These are phyloP conservation scores for Eutypella sp. DNA, from an alignment of 2,329 filamentous ascomycete genomes.

Conservation along the genomic window DNA sequence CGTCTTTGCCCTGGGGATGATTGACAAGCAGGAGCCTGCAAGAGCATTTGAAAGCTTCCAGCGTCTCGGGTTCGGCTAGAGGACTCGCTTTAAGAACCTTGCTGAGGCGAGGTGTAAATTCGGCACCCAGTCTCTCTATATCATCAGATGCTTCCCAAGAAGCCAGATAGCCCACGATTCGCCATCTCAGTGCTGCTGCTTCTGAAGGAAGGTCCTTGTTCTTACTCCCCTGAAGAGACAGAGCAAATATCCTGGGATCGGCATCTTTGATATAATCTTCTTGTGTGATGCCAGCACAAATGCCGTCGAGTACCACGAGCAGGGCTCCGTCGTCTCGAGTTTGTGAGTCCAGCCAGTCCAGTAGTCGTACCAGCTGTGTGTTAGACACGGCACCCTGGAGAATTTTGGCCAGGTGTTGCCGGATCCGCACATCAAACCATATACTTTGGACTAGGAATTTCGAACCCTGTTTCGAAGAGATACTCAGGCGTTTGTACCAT, in stretches of 20 bases:
- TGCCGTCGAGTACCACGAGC: conserved; percentile 33
- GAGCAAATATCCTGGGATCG: conserved; percentile 27
- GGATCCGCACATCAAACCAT: conserved; percentile 23
- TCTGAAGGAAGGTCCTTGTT: conserved; percentile 16
- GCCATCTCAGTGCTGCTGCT: conserved; percentile 24
- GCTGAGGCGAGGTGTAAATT: conserved; percentile 18
- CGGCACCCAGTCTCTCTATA: conserved; percentile 19
- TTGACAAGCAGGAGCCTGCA: conserved; percentile 22
- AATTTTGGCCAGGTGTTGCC: conserved; percentile 21
- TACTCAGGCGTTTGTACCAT: conserved; percentile 29
- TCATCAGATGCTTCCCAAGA: conserved; percentile 22
- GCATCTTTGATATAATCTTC: conserved; percentile 27
- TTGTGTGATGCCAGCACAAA: conserved; percentile 30
- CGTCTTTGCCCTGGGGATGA: conserved; percentile 20
- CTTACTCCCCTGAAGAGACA: conserved; percentile 22
- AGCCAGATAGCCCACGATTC: conserved; percentile 20
- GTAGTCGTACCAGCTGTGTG: conserved; percentile 30
- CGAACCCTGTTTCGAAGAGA: conserved; percentile 5
- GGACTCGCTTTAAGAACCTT: conserved; percentile 18
- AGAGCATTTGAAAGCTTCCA: conserved; percentile 26
- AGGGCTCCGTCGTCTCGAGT: conserved; percentile 19
- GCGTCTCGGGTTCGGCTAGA: conserved; percentile 16
- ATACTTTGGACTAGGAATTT: conserved; percentile 14
- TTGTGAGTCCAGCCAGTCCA: conserved; percentile 29
- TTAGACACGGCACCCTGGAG: conserved; percentile 31